These are phyloP conservation scores for Podosphaera aphanis DNA, from an alignment of 2,329 filamentous ascomycete species.

Conservation along the genomic window DNA sequence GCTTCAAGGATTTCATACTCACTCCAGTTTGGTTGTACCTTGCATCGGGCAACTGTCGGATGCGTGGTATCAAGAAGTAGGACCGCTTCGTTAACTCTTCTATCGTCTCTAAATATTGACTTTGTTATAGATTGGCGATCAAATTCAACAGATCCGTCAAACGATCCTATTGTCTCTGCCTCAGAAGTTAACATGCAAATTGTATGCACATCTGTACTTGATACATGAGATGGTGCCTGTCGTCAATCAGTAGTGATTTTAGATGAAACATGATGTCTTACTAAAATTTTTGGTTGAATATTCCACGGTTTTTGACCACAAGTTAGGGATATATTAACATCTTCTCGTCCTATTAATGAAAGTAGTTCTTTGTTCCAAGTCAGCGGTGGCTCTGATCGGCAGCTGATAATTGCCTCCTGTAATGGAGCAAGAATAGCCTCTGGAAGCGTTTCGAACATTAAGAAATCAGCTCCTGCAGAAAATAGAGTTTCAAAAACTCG, in stretches of 20 bases:
- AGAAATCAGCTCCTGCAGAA: constrained; percentile 39
- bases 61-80: constrained; percentile 68
- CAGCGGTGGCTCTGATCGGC: constrained; percentile 59
- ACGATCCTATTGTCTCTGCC: constrained; percentile 31
- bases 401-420: constrained; percentile 63
- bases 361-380: constrained; percentile 52
- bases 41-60: constrained; percentile 54
- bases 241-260: constrained; percentile 1
- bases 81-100: constrained; percentile 67
- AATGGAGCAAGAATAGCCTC: constrained; percentile 63
- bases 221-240: constrained; percentile 37
- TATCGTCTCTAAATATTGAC: constrained; percentile 75
- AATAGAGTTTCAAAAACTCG: constrained; percentile 55
- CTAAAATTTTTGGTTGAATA: constrained; percentile 10
- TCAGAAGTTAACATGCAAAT: constrained; percentile 44
- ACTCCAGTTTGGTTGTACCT: constrained; percentile 51
- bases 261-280: constrained; percentile 3
- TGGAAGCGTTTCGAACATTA: constrained; percentile 59
- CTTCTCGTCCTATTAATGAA: constrained; percentile 55
- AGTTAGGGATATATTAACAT: constrained; percentile 45
- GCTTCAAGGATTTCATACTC: constrained; percentile 77
- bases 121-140: constrained; percentile 66
- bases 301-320: constrained; percentile 18
- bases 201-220: constrained; percentile 52
- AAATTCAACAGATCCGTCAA: constrained; percentile 60